phyloP scores from a whole-genome alignment of 2,329 filamentous ascomycete species.

The Ampelomyces quisqualis region DNA sequence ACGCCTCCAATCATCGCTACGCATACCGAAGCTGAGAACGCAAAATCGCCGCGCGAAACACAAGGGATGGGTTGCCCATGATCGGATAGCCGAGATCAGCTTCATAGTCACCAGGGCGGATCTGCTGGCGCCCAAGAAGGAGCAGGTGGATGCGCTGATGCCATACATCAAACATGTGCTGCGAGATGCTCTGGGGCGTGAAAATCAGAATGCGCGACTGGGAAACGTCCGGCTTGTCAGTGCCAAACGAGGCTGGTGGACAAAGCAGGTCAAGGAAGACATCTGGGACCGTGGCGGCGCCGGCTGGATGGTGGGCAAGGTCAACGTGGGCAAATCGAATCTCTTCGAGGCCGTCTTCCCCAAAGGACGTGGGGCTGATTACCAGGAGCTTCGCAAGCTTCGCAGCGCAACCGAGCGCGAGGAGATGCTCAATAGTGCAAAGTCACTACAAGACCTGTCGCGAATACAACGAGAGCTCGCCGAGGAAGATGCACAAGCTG shows the following conservation, averaged over 20 bases:
- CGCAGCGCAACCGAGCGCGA: constrained; percentile 38
- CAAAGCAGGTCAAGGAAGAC: constrained; percentile 77
- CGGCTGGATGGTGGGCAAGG: constrained; percentile 96
- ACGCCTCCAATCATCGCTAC: constrained; percentile 68
- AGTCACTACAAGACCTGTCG: constrained; percentile 28
- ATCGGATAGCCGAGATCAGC: constrained; percentile 71
- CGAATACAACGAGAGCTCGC: constrained; percentile 33
- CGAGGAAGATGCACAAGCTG: constrained; percentile 35
- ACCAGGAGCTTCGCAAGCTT: constrained; percentile 39
- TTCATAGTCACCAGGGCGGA: constrained; percentile 92
- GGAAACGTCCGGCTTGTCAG: constrained; percentile 88
- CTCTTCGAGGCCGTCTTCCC: constrained; percentile 87
- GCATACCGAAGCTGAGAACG: constrained; percentile 72
- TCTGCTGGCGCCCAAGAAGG: constrained; percentile 77
- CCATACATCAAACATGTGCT: constrained; percentile 78
- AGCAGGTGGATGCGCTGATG: constrained; percentile 82
- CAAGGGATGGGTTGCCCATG: constrained; percentile 63
- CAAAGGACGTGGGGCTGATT: constrained; percentile 55
- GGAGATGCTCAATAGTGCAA: constrained; percentile 29
- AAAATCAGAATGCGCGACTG: constrained; percentile 70
- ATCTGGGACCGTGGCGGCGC: constrained; percentile 82
- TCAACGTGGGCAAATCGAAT: constrained; percentile 94
- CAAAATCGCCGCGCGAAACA: constrained; percentile 75
- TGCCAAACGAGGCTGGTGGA: constrained; percentile 87
- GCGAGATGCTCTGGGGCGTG: constrained; percentile 69